These are phyloP conservation scores for Bombardia bombarda DNA, from an alignment of 495 filamentous ascomycete species.

Conservation along the genomic window DNA sequence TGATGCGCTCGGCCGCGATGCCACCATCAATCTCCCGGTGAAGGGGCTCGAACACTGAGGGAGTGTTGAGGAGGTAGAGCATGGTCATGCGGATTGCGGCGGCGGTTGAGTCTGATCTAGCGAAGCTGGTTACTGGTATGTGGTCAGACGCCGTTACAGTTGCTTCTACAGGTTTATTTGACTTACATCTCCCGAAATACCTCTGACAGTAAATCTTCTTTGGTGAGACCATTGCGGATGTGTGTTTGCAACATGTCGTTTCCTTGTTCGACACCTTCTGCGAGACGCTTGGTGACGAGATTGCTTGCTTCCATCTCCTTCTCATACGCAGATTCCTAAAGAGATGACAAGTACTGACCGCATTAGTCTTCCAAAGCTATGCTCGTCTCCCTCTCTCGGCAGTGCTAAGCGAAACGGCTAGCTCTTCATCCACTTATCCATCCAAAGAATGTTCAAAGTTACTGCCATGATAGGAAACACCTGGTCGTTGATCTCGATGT, in stretches of 20 bases:
- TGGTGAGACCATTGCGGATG: constrained; percentile 2
- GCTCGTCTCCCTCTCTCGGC: constrained; percentile 14
- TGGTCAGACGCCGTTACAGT: too few species aligned
- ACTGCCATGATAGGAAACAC: constrained; percentile 6
- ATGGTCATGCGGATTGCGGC: constrained; percentile 49
- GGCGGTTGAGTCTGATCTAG: constrained; percentile 57
- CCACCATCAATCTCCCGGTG: constrained; percentile 47
- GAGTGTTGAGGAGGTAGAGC: constrained; percentile 41
- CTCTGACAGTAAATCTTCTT: constrained; percentile 5
- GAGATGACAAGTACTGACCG: constrained; percentile 3
- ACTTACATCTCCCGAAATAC: constrained; percentile 4
- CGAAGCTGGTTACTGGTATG: constrained; percentile 39
- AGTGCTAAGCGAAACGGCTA: constrained; percentile 12
- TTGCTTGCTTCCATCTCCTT: background rate
- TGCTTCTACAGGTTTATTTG: too few species aligned
- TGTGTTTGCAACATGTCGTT: constrained; percentile 2
- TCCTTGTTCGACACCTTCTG: background rate
- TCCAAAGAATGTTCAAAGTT: background rate
- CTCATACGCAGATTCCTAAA: background rate
- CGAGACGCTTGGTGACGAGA: constrained; percentile 1
- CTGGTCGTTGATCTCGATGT: constrained; percentile 14
- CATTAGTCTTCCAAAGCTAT: constrained; percentile 22
- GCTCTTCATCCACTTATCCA: background rate
- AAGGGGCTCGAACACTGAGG: constrained; percentile 40
- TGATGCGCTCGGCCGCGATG: constrained; percentile 15